Conservation (phyloP, 108 stramenopile genomes). For the Nitzschia palea region DNA sequence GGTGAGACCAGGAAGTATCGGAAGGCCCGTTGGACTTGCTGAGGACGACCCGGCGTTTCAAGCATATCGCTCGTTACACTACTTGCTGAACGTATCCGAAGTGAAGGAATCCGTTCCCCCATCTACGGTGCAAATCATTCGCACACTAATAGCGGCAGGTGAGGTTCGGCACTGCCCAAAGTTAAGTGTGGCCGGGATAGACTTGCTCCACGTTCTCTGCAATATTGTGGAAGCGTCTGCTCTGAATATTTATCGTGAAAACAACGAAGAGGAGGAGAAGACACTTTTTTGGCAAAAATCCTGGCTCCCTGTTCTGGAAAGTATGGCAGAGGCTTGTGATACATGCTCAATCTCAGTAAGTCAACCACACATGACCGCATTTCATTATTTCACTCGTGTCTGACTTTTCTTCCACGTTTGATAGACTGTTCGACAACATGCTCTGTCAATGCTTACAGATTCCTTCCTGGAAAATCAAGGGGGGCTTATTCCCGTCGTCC, state of each 20-base stretch:
- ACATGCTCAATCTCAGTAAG: constrained; percentile 65
- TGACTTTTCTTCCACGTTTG: constrained; percentile 3
- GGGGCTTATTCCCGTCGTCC: constrained; percentile 41
- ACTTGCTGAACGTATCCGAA: constrained; percentile 69
- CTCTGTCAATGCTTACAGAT: constrained; percentile 82
- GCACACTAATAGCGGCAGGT: constrained; percentile 59
- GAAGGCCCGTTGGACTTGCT: constrained; percentile 40
- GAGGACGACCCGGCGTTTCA: constrained; percentile 83
- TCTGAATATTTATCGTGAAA: constrained; percentile 2
- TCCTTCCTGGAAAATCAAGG: constrained; percentile 71
- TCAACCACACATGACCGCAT: constrained; percentile 1
- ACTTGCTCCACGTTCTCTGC: constrained; percentile 67
- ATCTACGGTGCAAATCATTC: constrained; percentile 42
- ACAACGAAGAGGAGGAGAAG: constrained; percentile 25
- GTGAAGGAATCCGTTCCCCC: constrained; percentile 57
- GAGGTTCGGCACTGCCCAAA: constrained; percentile 68
- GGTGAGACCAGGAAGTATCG: constrained; percentile 7
- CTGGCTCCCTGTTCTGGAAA: constrained; percentile 68
- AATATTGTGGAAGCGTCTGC: constrained; percentile 38
- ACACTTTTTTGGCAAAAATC: constrained; percentile 38
- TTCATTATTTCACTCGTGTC: constrained; percentile 11
- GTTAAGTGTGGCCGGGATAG: constrained; percentile 77
- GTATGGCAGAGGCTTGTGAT: constrained; percentile 63
- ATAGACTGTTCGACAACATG: constrained; percentile 80
- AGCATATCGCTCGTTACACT: constrained; percentile 76